phyloP scores from a whole-genome alignment of 805 yeast species.

The Cyberlindnera petersonii region DNA sequence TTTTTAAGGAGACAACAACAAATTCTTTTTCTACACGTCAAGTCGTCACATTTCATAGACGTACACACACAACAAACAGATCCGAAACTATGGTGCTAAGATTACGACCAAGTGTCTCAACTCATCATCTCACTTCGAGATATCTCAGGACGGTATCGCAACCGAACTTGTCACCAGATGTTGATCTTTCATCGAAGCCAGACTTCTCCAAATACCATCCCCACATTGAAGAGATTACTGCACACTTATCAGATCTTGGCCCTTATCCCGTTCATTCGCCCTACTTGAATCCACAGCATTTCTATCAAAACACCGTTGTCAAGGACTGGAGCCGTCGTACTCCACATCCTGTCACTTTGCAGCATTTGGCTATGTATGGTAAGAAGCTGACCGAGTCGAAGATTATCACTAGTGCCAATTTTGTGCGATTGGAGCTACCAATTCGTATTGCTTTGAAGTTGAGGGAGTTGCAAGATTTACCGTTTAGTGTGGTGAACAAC shows the following conservation, averaged over 20 bases:
- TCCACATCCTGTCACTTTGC: slow-evolving; percentile 89
- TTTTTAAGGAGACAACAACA: no score
- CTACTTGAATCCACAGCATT: slow-evolving; percentile 65
- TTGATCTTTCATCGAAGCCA: slow-evolving; percentile 24
- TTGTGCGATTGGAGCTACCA: slow-evolving; percentile 82
- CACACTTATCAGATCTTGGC: slow-evolving; percentile 33
- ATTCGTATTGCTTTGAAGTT: slow-evolving; percentile 79
- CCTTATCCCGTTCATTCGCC: slow-evolving; percentile 40
- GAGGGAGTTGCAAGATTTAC: slow-evolving; percentile 73
- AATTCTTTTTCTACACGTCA: no score
- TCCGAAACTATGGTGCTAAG: no score
- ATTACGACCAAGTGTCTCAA: no score
- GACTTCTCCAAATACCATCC: slow-evolving; percentile 35
- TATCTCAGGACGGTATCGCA: no score
- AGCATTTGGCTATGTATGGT: slow-evolving; percentile 89
- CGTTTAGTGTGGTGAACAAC: slow-evolving; percentile 80
- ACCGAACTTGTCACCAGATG: no score
- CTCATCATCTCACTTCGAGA: no score
- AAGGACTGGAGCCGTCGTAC: slow-evolving; percentile 55
- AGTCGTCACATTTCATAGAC: no score
- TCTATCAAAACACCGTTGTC: slow-evolving; percentile 75
- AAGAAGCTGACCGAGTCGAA: slow-evolving; percentile 71
- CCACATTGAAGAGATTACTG: slow-evolving; percentile 30
- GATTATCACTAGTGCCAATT: slow-evolving; percentile 78
- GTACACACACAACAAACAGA: no score